phyloP scores from a whole-genome alignment of 2,329 filamentous ascomycete species.

The Dryadomyces quercivorus region DNA sequence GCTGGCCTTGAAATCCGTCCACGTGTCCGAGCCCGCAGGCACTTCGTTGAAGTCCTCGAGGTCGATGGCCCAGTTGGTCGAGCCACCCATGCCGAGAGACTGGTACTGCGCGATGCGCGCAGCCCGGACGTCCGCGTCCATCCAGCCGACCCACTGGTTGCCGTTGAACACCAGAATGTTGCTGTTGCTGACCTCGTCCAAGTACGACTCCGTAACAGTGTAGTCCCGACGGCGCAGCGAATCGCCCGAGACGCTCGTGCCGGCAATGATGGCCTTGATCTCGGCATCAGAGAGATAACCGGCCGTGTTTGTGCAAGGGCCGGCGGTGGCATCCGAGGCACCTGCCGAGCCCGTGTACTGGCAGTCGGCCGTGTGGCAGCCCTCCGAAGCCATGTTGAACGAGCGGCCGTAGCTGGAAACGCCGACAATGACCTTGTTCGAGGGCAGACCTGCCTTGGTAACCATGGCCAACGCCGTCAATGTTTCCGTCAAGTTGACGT shows the following conservation, averaged over 20 bases:
- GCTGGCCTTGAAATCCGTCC: neutral
- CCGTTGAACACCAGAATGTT: slow-evolving; percentile 9
- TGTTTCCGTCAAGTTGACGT: slow-evolving; percentile 26
- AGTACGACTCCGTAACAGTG: neutral
- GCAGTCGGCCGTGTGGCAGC: slow-evolving; percentile 21
- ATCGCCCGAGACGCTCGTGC: neutral
- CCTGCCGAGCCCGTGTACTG: slow-evolving; percentile 16
- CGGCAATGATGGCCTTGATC: slow-evolving; percentile 14
- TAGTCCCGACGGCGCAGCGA: too few relatives aligned
- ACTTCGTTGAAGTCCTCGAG: slow-evolving; percentile 6
- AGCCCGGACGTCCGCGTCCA: slow-evolving; percentile 10
- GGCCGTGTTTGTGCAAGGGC: slow-evolving; percentile 22
- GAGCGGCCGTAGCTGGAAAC: slow-evolving; percentile 21
- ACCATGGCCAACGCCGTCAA: slow-evolving; percentile 21
- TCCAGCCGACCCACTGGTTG: slow-evolving; percentile 12
- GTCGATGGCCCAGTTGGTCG: slow-evolving; percentile 16
- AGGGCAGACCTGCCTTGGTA: slow-evolving; percentile 20
- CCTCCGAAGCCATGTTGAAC: slow-evolving; percentile 18
- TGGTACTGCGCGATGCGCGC: slow-evolving; percentile 7
- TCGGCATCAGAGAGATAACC: slow-evolving; percentile 28
- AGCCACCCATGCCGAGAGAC: slow-evolving; percentile 10
- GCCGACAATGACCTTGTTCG: slow-evolving; percentile 21
- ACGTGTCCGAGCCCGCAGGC: neutral
- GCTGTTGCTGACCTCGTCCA: slow-evolving; percentile 8
- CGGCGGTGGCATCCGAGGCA: slow-evolving; percentile 17